These are phyloP conservation scores for Aristolochia fimbriata DNA, from an alignment of 164 flowering plant species.

Conservation along the genomic window DNA sequence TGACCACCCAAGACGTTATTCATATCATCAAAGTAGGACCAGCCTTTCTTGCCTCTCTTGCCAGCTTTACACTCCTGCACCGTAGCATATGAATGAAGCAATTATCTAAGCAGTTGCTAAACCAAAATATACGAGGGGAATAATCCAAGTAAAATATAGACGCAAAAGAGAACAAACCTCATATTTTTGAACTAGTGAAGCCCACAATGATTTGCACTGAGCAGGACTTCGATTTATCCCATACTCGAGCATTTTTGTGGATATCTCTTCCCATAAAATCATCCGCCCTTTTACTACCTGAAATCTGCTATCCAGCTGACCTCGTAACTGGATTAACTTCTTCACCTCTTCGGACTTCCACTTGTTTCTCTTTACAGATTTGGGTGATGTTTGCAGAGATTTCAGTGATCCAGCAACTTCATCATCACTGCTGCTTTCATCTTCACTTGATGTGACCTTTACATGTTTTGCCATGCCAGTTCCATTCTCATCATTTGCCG, in stretches of 20 bases:
- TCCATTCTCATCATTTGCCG: constrained; percentile 21
- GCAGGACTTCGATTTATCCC: constrained; percentile 66
- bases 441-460: constrained; percentile 15
- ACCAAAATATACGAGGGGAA: background rate
- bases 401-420: constrained; percentile 15
- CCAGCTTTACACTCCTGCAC: constrained; percentile 58
- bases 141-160: background rate
- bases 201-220: constrained; percentile 93
- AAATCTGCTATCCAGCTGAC: constrained; percentile 56
- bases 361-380: constrained; percentile 51
- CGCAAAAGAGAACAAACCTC: constrained; percentile 44
- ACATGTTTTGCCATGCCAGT: constrained; percentile 9
- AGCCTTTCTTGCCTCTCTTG: constrained; percentile 31
- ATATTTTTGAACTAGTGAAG: constrained; percentile 74
- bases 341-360: constrained; percentile 89
- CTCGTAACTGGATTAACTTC: constrained; percentile 65
- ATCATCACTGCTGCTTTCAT: constrained; percentile 20
- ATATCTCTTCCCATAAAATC: constrained; percentile 96
- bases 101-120: background rate
- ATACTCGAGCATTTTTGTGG: constrained; percentile 31
- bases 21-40: constrained; percentile 79
- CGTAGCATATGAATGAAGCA: background rate
- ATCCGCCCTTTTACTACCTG: constrained; percentile 79
- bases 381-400: constrained; percentile 27
- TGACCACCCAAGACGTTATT: constrained; percentile 31